These are phyloP conservation scores for cucumber (Cucumis sativus) DNA, from an alignment of 306 rosid genomes.

Conservation along the genomic window Cucumber_9930_V3 NC_026657.2:15770501-15771000, in stretches of 20 bases:
- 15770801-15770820: constrained; percentile 48
- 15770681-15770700: background rate
- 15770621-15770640: background rate
- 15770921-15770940: constrained; percentile 59
- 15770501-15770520: background rate
- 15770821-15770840: constrained; percentile 43
- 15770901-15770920: background rate
- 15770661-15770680: background rate
- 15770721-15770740: constrained; percentile 18
- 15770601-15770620: background rate
- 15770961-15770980: constrained; percentile 84
- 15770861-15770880: background rate
- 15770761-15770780: constrained; percentile 43
- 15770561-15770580: background rate
- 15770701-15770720: background rate
- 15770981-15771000: constrained; percentile 59
- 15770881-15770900: constrained; percentile 7
- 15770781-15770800: constrained; percentile 76
- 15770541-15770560: background rate
- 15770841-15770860: constrained; percentile 13
- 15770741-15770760: constrained; percentile 73
- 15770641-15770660: background rate
- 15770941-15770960: constrained; percentile 62
- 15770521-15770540: background rate
- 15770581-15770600: background rate